Evolutionary conservation across 441 rosid species (phyloP), one percentile per base, ranked within the genome.

Genomic region (Rhodomyrtus psidioides): DNA sequence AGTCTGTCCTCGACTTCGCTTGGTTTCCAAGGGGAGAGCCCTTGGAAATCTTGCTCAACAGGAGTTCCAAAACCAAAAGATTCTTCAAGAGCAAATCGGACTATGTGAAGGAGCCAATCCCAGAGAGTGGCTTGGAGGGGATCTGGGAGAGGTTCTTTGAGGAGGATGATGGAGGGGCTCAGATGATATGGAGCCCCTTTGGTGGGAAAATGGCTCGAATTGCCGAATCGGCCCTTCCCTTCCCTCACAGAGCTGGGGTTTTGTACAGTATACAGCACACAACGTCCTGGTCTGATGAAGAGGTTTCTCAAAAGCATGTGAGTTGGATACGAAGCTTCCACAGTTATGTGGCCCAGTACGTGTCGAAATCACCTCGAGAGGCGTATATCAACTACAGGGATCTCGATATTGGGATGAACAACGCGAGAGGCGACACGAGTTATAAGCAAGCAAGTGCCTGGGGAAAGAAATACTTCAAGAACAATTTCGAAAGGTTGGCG

Each of bases 81-180:
- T 85, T n/a, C 83, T 85, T 85, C 21, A 76, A 85, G 55, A 1
- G n/a, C 75, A 85, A 85, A 58, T 85, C 86, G 3, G 83, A 85
- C 51, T 85, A 76, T 9, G 86, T 76, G 83, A 55, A 85, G 83
- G 54, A 55, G 55, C 86, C 86, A 23, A 85, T 85, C 70, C 83
- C 87, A 0, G 26, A 46, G 30, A 28, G 76, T 12, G 76, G 62
- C 42, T 12, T 51, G 9, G 54, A 55, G 57, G 74, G 53, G 79
- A 55, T 74, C 8, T 85, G 86, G 86, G 34, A 55, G 70, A 26
- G 83, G 70, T 54, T 55, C 56, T 39, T 28, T 9, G 49, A 85
- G 34, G 83, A 55, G 27, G 83, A 76, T 58, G 49, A 30, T 26
- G 70, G 65, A 12, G 83, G 9, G 24, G 42, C 70, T 27, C 53